Conservation (phyloP, 176 grass and related monocot species). For the Cenchrus purpureus region DNA sequence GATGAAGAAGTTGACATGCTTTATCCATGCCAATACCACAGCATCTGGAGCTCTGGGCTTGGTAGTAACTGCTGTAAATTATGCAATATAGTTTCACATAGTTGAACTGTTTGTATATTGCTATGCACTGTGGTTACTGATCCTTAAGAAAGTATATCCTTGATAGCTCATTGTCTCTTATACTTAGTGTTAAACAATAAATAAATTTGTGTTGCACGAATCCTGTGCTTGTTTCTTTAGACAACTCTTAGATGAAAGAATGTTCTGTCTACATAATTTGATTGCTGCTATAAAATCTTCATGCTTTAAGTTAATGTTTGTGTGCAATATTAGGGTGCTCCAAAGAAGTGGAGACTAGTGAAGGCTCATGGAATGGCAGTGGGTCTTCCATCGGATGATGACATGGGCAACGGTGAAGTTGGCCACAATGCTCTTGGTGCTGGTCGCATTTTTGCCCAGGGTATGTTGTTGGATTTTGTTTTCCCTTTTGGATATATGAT, state of each 20-base stretch:
- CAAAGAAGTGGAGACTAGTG: constrained; percentile 84
- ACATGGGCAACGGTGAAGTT: constrained; percentile 99
- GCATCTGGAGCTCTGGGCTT: background rate
- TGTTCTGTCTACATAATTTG: background rate
- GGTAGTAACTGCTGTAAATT: background rate
- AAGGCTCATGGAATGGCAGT: constrained; percentile 97
- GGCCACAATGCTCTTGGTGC: constrained; percentile 97
- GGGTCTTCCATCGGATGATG: constrained; percentile 84
- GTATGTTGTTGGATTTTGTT: constrained; percentile 52
- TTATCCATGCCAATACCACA: background rate
- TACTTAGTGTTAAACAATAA: background rate
- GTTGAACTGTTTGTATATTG: background rate
- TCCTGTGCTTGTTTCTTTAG: background rate
- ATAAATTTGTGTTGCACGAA: constrained; percentile 1
- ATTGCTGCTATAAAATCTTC: background rate
- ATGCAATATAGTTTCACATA: background rate
- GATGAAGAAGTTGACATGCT: background rate
- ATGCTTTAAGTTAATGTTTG: constrained; percentile 11
- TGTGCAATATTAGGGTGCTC: constrained; percentile 64
- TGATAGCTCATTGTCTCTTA: background rate
- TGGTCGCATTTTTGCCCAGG: constrained; percentile 88
- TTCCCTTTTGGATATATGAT: constrained; percentile 8
- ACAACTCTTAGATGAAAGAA: background rate
- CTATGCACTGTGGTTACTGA: background rate
- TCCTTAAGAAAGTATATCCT: background rate